Evolutionary conservation across 2,329 filamentous ascomycete genomes (phyloP), one percentile per base, ranked within the genome.

Genomic region (Aspergillus sp.): DNA sequence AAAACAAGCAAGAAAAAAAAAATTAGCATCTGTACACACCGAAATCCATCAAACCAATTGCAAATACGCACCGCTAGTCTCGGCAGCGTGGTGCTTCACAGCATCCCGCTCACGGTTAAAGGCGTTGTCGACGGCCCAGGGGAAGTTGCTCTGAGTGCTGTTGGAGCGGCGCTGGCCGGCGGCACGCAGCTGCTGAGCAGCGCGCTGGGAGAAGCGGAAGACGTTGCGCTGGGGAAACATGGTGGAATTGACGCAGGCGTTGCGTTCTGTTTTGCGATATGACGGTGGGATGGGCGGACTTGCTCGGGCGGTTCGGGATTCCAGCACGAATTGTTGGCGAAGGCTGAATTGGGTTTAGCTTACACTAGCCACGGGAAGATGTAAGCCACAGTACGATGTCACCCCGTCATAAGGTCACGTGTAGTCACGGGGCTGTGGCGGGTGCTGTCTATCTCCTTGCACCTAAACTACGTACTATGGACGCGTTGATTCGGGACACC

Each of bases 21-120:
- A 9, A 57, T 67, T 46, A 67, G 58, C 53, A 52, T 46, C 39
- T 12, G 25, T 3, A 41, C 15, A 19, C 32, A 19, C n/a, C 6
- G 15, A 20, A 9, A 27, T n/a, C 7, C 7, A 22, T 9, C 3
- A 19, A 19, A 5, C 43, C 46, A 52, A 56, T 56, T 54, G 44
- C 22, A 22, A 46, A 17, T 48, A 80, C 86, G 70, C 68, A 96
- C 90, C 85, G 72, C 85, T 86, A 59, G 88, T 93, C 65, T 80
- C 80, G 59, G 78, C 82, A 65, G 93, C 93, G 73, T 98, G 93
- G 62, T 89, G 83, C 80, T 94, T 90, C 68, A 95, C 87, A 64
- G 86, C 87, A 69, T 83, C 78, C 69, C 93, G 84, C 81, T 98
- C 93, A 65, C 86, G 84, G 78, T 94, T 85, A 81, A 97, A 98